Evolutionary conservation across 2,329 filamentous ascomycete species (phyloP), one percentile per base, ranked within the genome.

Genomic region (Hortaea werneckii): DNA sequence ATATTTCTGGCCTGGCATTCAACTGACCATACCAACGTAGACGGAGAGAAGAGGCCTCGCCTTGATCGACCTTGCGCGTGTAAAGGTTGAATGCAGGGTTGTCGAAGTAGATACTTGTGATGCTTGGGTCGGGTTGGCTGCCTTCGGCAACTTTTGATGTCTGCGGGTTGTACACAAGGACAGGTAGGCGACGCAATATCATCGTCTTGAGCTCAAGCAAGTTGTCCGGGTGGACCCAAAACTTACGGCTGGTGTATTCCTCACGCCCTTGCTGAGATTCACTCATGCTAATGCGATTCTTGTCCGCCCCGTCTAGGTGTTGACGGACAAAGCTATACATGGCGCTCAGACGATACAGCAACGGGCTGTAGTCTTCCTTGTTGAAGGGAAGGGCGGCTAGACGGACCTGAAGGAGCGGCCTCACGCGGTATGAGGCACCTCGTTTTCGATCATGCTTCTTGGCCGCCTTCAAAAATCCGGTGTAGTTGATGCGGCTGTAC

Each of bases 381-480:
- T 96, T 95, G 75, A 98, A 94, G 9, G 90, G 88, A 50, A 89
- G 76, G 54, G 87, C 80, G n/a, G 86, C 80, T 58, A 98, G 70
- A 58, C 86, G 85, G 58, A 95, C 83, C 69, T 95, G 86, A 68
- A 96, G 82, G 72, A 96, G 82, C 28, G 92, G 89, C 26, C 87
- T 81, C 55, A 96, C 85, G 64, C 83, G 87, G 72, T 96, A 96
- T 43, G 81, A 77, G 54, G 81, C 77, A 46, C 89, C 89, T 54
- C 90, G 79, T 70, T 90, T 94, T 54, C 92, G 85, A 68, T 98
- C 92, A 68, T 98, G 92, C 71, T 98, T 98, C 80, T 98, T 98
- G 46, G 88, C 88, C 40, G 94, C 94, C 75, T 98, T 98, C 62
- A 95, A 78, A 68, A 96, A 95, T 41, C 88, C 92, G 5, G 92